Conservation (phyloP, 139 green algal species). For the Chlorella sp. region DNA sequence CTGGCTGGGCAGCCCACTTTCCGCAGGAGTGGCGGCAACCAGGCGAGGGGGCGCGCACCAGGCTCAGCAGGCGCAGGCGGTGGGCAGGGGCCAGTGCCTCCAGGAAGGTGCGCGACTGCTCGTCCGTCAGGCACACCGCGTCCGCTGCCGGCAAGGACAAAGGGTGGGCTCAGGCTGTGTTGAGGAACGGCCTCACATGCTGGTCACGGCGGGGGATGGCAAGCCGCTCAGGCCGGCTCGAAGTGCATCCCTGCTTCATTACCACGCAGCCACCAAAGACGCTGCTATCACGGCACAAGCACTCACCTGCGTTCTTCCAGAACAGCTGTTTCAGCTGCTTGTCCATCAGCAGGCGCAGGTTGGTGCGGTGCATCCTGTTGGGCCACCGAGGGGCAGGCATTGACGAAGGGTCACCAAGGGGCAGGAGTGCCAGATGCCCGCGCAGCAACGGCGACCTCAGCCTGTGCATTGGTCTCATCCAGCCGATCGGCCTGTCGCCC, state of each 20-base stretch:
- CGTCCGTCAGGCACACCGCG: slow-evolving; percentile 5
- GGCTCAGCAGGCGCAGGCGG: slow-evolving; percentile 46
- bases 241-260: background rate
- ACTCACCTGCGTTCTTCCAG: slow-evolving; percentile 7
- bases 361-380: slow-evolving; percentile 1
- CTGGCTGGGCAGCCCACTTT: background rate
- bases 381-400: too few relatives aligned
- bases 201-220: too few relatives aligned
- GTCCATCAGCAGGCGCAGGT: slow-evolving; percentile 38
- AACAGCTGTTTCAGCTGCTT: slow-evolving; percentile 22
- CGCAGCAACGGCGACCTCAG: too few relatives aligned
- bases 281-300: background rate
- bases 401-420: too few relatives aligned
- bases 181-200: too few relatives aligned
- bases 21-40: background rate
- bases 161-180: too few relatives aligned
- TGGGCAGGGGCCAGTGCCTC: slow-evolving; percentile 37
- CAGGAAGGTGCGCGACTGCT: slow-evolving; percentile 31
- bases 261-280: background rate
- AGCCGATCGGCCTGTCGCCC: too few relatives aligned
- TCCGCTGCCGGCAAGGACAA: background rate
- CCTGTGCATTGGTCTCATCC: too few relatives aligned
- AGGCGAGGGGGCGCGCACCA: slow-evolving; percentile 11
- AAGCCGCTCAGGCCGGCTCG: too few relatives aligned
- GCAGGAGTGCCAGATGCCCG: too few relatives aligned